Base-by-base conservation (phyloP, 164 flowering plant species). In the Vitis cinerea region DNA sequence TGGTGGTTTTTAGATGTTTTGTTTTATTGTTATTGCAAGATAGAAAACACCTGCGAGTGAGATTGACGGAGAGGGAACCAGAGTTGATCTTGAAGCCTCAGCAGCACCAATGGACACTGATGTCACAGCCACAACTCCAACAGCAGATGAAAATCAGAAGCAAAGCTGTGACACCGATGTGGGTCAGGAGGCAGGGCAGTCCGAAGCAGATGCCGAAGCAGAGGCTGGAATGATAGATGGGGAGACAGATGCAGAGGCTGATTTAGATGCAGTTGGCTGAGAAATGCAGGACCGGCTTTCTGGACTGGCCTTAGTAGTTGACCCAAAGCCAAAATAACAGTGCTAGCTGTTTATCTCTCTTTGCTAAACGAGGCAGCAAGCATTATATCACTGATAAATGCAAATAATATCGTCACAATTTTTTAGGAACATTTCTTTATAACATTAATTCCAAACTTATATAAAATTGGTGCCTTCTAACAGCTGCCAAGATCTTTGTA, bases 211-310 rank as follows among this genome's bases (percentile, higher is more conserved):
- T 63, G 83, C 77, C 37, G 93, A 89, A 70, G 82, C 74, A 5
- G 97, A 84, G 69, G 72, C 81, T 0, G 90, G 88, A 15, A 69
- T 77, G 78, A 76, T 82, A 27, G 94, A 88, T 69, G 93, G 89
- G 54, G 95, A 87, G 78, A 81, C 83, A 29, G 98, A 92, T 62
- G 82, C 84, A 66, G 95, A 90, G 54, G 87, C 65, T 23, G 93
- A 89, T 37, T 68, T 76, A 30, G 91, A 84, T 27, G 74, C 82
- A 47, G 79, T 49, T 14, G 77, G 74, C 67, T 79, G 70, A 77
- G 63, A 37, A 49, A 52, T 11, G 48, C 44, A 31, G 44, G 44
- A 31, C 44, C 7, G 44, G 7, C 44, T 31, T 4, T 4, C 44
- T 4, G 44, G 27, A 23, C 27, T 23, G 27, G 27, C 27, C 27